A percentile compares a stretch with the other conserved stretches of the same genome.
Conservation (phyloP, 306 rosid genomes). For the Vigna reflexopilosa region DNA sequence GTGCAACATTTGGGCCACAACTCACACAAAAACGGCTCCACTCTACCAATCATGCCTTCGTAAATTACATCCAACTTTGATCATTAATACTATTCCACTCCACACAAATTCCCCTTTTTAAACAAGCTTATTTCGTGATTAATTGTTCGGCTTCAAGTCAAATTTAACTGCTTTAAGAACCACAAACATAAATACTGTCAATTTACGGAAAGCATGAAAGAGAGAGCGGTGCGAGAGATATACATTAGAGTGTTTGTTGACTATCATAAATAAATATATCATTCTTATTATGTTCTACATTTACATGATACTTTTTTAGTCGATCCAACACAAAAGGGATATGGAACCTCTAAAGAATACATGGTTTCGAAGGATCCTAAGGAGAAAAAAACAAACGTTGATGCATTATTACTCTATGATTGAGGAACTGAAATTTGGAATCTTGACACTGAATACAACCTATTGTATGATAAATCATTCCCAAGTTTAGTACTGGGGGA, state of each 20-base stretch:
- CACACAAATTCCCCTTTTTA: not conserved
- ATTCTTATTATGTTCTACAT: not conserved
- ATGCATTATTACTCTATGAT: slow-evolving; percentile 51
- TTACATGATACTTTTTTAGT: not conserved
- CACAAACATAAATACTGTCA: not conserved
- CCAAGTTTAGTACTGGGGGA: not conserved
- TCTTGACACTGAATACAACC: slow-evolving; percentile 31
- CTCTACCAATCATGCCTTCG: slow-evolving; percentile 26
- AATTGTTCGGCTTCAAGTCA: slow-evolving; percentile 5
- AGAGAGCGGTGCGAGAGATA: not conserved
- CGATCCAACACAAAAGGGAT: not conserved
- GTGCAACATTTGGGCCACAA: slow-evolving; percentile 43
- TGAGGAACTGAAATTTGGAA: slow-evolving; percentile 19
- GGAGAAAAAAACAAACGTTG: not conserved
- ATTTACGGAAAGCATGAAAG: slow-evolving; percentile 25
- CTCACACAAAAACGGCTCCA: not conserved
- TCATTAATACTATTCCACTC: slow-evolving; percentile 32
- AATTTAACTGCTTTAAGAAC: not conserved
- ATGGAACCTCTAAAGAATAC: not conserved
- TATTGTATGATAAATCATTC: slow-evolving; percentile 45
- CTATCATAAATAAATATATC: not conserved
- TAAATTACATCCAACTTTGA: slow-evolving; percentile 26
- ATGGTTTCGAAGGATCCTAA: slow-evolving; percentile 10
- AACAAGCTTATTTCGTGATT: not conserved
- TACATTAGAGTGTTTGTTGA: too few relatives aligned